These are phyloP conservation scores for Aspergillus asperescens DNA, from an alignment of 495 filamentous ascomycete species.

Conservation along the genomic window DNA sequence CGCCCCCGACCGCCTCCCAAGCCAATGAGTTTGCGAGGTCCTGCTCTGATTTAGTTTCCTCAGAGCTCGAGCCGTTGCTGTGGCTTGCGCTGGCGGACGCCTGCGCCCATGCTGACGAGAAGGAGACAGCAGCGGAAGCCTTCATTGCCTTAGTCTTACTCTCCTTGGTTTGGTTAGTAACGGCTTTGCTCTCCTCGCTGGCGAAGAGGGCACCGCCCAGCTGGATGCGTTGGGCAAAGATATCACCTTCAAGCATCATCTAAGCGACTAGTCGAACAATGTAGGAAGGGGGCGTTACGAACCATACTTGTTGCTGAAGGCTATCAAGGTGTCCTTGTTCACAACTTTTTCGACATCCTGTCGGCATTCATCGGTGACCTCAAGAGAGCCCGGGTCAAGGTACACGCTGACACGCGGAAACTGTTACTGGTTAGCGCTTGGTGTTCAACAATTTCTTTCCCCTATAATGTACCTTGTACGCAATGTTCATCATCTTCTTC, in stretches of 20 bases:
- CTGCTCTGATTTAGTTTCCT: not conserved
- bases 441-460: too few species aligned
- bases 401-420: conserved; percentile 12
- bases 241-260: too few species aligned
- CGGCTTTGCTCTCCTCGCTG: not conserved
- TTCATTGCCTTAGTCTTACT: not conserved
- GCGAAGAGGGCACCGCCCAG: not conserved
- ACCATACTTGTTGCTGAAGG: not conserved
- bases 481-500: too few species aligned
- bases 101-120: conserved; percentile 11
- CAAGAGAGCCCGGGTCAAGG: conserved; percentile 1
- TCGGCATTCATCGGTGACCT: not conserved
- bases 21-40: not conserved
- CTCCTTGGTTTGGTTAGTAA: not conserved
- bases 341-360: not conserved
- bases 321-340: not conserved
- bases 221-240: not conserved
- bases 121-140: conserved; percentile 2
- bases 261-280: too few species aligned
- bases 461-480: too few species aligned
- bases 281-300: too few species aligned
- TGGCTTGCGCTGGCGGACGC: conserved; percentile 3
- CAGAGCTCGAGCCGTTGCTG: not conserved
- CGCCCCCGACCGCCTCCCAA: not conserved
- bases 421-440: conserved; percentile 1